A percentile compares a stretch with the other conserved stretches of the same genome.
Conservation (phyloP, 163 green algal species). For the Prototheca wickerhamii region DNA sequence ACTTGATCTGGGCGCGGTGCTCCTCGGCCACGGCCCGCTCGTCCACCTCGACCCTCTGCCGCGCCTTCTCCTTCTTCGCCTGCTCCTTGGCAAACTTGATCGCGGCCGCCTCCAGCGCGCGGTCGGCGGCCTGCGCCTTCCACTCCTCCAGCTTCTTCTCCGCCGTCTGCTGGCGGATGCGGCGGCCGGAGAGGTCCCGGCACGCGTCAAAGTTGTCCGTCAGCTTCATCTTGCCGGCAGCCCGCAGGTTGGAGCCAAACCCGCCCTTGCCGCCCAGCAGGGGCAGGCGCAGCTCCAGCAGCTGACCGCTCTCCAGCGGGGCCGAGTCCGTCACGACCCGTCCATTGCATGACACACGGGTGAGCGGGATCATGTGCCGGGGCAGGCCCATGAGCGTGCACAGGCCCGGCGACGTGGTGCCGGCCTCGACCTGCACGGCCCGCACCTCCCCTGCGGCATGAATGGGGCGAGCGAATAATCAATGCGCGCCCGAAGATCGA, state of each 20-base stretch:
- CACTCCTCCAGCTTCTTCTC: constrained; percentile 75
- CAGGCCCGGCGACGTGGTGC: too few species aligned
- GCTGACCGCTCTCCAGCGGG: background rate
- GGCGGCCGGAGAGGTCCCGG: constrained; percentile 81
- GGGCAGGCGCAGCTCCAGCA: constrained; percentile 41
- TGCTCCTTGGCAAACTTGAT: constrained; percentile 68
- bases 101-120: constrained; percentile 75
- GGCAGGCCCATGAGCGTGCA: too few species aligned
- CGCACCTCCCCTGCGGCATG: too few species aligned
- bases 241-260: constrained; percentile 86
- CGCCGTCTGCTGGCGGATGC: constrained; percentile 66
- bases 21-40: background rate
- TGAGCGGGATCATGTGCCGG: background rate
- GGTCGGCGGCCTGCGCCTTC: constrained; percentile 56
- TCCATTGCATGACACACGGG: background rate
- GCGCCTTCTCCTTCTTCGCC: constrained; percentile 40
- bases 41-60: constrained; percentile 46
- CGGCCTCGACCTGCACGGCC: too few species aligned
- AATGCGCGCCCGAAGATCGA: background rate
- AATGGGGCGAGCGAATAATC: too few species aligned
- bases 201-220: constrained; percentile 89
- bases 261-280: constrained; percentile 77
- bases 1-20: background rate
- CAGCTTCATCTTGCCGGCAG: constrained; percentile 67
- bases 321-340: background rate